Evolutionary conservation across 2,329 filamentous ascomycete species (phyloP).

Genomic region (Plectosphaerella cucumerina): DNA sequence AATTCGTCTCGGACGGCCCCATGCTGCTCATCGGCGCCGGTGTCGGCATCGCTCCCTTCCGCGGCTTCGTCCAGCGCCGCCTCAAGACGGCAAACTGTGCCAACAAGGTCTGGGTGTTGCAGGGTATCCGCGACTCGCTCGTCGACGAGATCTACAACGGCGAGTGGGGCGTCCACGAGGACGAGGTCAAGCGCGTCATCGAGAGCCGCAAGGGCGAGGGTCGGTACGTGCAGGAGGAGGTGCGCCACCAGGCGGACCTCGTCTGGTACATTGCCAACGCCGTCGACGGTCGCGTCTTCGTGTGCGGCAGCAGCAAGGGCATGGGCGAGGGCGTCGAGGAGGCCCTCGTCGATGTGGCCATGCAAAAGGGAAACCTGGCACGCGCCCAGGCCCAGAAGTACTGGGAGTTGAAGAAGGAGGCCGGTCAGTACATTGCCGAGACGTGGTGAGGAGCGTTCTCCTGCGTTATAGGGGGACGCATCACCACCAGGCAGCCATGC

Average conservation of each 20-base stretch:
- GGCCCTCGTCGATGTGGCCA: conserved; percentile 83
- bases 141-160: conserved; percentile 95
- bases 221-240: conserved; percentile 95
- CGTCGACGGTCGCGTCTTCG: conserved; percentile 92
- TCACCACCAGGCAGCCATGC: not conserved
- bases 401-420: conserved; percentile 88
- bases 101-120: conserved; percentile 96
- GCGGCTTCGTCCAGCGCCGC: conserved; percentile 92
- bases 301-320: conserved; percentile 90
- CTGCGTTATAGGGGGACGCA: not conserved
- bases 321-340: conserved; percentile 97
- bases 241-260: conserved; percentile 84
- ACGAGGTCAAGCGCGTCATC: conserved; percentile 78
- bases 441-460: conserved; percentile 47
- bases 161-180: conserved; percentile 92
- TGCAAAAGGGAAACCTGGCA: conserved; percentile 86
- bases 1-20: conserved; percentile 89
- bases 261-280: conserved; percentile 98
- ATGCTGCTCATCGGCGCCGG: conserved; percentile 98
- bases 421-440: conserved; percentile 91
- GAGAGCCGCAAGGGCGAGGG: conserved; percentile 73
- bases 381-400: conserved; percentile 78
- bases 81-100: conserved; percentile 93
- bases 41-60: conserved; percentile 95
- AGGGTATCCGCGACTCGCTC: conserved; percentile 88